Base-by-base conservation (phyloP, 1,284 basidiomycete genomes). In the Ceratobasidium sp. region DNA sequence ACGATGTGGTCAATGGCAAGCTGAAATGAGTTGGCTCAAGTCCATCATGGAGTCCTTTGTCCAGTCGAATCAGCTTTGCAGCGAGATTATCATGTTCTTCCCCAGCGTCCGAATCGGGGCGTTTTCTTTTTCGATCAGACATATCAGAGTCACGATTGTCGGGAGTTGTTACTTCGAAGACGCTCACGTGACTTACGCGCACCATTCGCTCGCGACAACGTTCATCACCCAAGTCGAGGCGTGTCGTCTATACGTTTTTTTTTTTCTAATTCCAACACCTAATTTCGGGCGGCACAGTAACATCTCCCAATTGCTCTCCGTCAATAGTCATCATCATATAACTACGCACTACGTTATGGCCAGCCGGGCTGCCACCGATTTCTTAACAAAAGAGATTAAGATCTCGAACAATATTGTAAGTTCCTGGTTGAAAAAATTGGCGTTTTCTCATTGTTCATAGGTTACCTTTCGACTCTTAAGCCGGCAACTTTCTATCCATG, bases 381-480 rank as follows among this genome's bases (percentile, higher is more conserved):
- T 72, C 31, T 56, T 72, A 14, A 72, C 68, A 22, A 72, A 72
- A 27, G 68, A 72, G 43, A 59, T 72, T 13, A 72, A 61, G 43
- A n/a, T 51, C 16, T 59, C 68, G 27, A 61, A 61, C n/a, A 72
- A 72, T 37, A 61, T 72, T 59, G 68, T 72, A 37, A 37, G 68
- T 49, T 46, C 34, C 9, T 14, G 22, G 7, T 46, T 16, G 6
- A 24, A 19, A 46, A 4, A n/a, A 2, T 24, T 27, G 16, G 8
- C 16, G 11, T 58, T 27, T 58, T 39, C 56, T 59, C 7, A 59
- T 14, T 22, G 8, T 22, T 19, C 34, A 37, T 56, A 92, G 91
- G 90, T 93, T 74, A 92, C 92, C 5, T 93, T 88, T 80, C 86
- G 91, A 46, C 88, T 87, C 3, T 83, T 93, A 65, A 92, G 91